Conservation (phyloP, 2,329 filamentous ascomycete species). For the Xylariaceae sp. region DNA sequence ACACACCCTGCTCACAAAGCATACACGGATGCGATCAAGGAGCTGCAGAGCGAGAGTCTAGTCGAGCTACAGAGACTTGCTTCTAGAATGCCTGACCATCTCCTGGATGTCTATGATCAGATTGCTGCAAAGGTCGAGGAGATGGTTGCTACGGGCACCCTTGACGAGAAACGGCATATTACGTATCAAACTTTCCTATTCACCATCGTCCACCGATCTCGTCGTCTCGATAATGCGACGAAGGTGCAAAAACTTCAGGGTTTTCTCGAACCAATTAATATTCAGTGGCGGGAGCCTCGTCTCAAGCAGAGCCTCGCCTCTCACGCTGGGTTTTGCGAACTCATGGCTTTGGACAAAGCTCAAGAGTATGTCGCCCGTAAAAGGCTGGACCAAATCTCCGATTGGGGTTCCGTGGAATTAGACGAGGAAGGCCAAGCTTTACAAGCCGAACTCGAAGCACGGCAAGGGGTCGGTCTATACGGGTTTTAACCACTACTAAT, state of each 20-base stretch:
- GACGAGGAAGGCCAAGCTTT: slow-evolving; percentile 75
- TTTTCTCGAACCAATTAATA: slow-evolving; percentile 79
- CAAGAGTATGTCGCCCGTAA: slow-evolving; percentile 72
- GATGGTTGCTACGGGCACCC: slow-evolving; percentile 65
- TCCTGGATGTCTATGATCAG: slow-evolving; percentile 82
- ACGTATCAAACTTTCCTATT: slow-evolving; percentile 89
- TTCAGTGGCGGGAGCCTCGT: slow-evolving; percentile 71
- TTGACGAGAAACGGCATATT: slow-evolving; percentile 79
- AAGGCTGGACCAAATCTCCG: slow-evolving; percentile 69
- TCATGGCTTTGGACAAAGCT: slow-evolving; percentile 76
- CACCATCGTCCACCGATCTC: slow-evolving; percentile 86
- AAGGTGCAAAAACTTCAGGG: slow-evolving; percentile 68
- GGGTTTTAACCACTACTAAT: neutral
- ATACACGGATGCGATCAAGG: slow-evolving; percentile 86
- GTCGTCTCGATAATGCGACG: slow-evolving; percentile 64
- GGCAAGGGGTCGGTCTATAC: slow-evolving; percentile 54
- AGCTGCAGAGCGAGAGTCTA: slow-evolving; percentile 79
- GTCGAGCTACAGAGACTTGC: slow-evolving; percentile 85
- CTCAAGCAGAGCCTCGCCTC: slow-evolving; percentile 67
- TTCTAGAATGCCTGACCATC: slow-evolving; percentile 84
- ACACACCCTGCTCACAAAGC: slow-evolving; percentile 65
- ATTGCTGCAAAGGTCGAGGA: slow-evolving; percentile 80
- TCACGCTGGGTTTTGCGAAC: slow-evolving; percentile 73
- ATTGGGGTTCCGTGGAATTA: slow-evolving; percentile 77
- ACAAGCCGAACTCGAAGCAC: slow-evolving; percentile 73